Evolutionary conservation across 805 yeast species (phyloP), one percentile per base, ranked within the genome.

Genomic region (Lipomyces lipofer): DNA sequence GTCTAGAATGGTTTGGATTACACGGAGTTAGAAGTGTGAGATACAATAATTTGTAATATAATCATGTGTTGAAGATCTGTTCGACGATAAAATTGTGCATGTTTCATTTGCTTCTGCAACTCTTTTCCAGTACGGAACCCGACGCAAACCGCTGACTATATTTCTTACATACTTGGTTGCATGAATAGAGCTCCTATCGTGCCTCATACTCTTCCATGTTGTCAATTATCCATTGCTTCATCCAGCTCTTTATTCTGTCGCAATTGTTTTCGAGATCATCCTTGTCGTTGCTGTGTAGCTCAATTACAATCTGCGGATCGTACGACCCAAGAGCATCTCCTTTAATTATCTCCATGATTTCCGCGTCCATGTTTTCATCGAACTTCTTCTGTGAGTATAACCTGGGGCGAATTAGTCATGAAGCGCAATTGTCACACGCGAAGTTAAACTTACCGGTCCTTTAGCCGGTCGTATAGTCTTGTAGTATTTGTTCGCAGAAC

Each of bases 351-450:
- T 91, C 92, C 98, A 94, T 94, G 61, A 94, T 94, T 71, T 94
- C 99, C 56, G 95, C 95, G 69, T 94, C 99, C 43, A 94, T 73
- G 67, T 94, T 94, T 66, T 94, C 99, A 53, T 84, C 85, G 59
- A 94, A 81, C 71, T 94, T 94, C 56, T 79, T 77, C 57, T 88
- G 85, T 51, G 85, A 82, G 67, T 94, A 94, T 5, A 84, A 86
- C 69, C 64, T 54, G 36, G 28, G 35, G 39, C 38, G 17, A 25
- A 27, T 8, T 17, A 22, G 12, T 7, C 33, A 4, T 7, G n/a
- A 13, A 5, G 15, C 24, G 13, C 10, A 24, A 3, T 36, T 25
- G 25, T 19, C 40, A 9, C 40, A 7, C n/a, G 5, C 19, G 19
- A 32, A 12, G 15, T 19, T 19, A n/a, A 2, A 35, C 57, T 9